These are phyloP conservation scores for Ustilago cynodontis DNA, from an alignment of 1,284 basidiomycete genomes.

Conservation along the genomic window DNA sequence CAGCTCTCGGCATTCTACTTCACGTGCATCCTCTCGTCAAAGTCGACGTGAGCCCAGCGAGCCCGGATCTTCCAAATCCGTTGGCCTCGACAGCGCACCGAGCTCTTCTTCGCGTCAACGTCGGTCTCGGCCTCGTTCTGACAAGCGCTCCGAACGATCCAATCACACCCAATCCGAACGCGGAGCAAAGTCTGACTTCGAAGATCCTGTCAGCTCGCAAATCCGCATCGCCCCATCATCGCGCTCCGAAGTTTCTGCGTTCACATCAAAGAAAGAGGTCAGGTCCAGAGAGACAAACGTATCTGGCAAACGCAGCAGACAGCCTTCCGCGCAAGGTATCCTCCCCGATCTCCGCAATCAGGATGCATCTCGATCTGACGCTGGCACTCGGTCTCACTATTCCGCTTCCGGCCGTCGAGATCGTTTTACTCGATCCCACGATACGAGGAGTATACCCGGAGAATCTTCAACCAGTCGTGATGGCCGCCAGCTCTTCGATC, in stretches of 20 bases:
- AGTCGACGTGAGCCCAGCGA: conserved; percentile 39
- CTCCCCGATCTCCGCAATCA: conserved; percentile 34
- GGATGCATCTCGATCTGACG: conserved; percentile 30
- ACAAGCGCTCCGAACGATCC: conserved; percentile 31
- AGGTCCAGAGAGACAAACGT: conserved; percentile 23
- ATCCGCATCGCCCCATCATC: conserved; percentile 16
- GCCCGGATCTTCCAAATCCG: conserved; percentile 33
- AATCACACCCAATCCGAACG: conserved; percentile 13
- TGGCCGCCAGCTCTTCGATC: conserved; percentile 77
- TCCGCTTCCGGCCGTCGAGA: conserved; percentile 33
- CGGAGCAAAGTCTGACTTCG: conserved; percentile 6
- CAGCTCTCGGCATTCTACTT: conserved; percentile 30
- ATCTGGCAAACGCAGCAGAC: conserved; percentile 28
- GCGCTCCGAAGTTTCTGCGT: conserved; percentile 25
- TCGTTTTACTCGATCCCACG: conserved; percentile 38
- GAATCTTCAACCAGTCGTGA: conserved; percentile 30
- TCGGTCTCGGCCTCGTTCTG: conserved; percentile 21
- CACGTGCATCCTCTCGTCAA: conserved; percentile 42
- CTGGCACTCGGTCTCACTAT: conserved; percentile 24
- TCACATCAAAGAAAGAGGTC: conserved; percentile 24
- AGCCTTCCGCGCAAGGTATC: conserved; percentile 28
- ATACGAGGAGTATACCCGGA: conserved; percentile 32
- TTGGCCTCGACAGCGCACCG: conserved; percentile 21
- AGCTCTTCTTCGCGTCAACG: conserved; percentile 28
- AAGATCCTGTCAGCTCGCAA: conserved; percentile 3